A percentile compares a stretch with the other conserved stretches of the same genome.
Conservation (phyloP, 202 grass and related monocot species). For the Zoysia matrella region DNA sequence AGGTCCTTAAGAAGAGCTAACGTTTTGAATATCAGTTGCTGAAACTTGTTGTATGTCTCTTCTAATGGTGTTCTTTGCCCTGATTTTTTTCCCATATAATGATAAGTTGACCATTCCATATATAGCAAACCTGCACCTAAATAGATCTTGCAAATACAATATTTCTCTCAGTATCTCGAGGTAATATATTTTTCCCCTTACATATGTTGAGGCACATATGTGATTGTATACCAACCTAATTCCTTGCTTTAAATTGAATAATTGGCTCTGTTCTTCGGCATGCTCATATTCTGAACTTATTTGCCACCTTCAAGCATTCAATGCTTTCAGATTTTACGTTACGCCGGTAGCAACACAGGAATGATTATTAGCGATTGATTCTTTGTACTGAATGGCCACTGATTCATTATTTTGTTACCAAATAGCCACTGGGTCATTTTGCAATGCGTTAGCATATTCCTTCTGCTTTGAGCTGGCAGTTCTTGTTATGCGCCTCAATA, state of each 20-base stretch:
- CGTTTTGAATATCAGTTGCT: not conserved
- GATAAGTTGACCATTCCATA: not conserved
- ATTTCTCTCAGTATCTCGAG: too few relatives aligned
- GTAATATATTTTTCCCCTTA: not conserved
- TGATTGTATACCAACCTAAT: not conserved
- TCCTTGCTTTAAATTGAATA: not conserved
- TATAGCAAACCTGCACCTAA: not conserved
- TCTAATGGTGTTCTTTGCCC: not conserved
- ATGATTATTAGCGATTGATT: not conserved
- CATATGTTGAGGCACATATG: not conserved
- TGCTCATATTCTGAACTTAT: too few relatives aligned
- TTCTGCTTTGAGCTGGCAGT: not conserved
- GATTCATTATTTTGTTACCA: too few relatives aligned
- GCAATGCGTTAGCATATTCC: not conserved
- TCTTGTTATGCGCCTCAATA: not conserved
- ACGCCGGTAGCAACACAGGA: not conserved
- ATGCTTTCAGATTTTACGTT: not conserved
- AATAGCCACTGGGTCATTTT: not conserved
- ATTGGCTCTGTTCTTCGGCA: too few relatives aligned
- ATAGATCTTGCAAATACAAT: not conserved
- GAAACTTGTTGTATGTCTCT: not conserved
- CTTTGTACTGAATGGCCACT: too few relatives aligned
- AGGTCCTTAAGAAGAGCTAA: not conserved
- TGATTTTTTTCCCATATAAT: not conserved
- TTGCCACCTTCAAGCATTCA: not conserved